phyloP scores from a whole-genome alignment of 140 eudicot genomes.

The Ambrosia hybrid region DNA sequence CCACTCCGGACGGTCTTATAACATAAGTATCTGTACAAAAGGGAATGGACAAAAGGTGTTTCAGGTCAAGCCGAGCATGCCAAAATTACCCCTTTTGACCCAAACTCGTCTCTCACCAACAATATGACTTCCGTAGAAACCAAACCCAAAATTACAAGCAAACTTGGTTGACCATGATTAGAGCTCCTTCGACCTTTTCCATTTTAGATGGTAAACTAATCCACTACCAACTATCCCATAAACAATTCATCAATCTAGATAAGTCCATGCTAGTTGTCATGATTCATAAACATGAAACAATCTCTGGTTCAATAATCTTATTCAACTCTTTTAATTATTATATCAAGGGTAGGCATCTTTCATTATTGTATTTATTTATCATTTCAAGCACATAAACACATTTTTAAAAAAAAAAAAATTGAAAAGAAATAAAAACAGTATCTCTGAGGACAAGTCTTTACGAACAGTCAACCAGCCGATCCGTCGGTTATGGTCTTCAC shows the following conservation, averaged over 20 bases:
- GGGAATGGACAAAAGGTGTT: neutral
- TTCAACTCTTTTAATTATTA: neutral
- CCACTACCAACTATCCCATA: neutral
- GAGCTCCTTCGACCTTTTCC: neutral
- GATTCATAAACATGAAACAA: neutral
- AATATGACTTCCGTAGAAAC: neutral
- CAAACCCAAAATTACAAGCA: neutral
- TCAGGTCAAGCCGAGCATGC: neutral
- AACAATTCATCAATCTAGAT: conserved; percentile 9
- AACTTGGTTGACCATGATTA: neutral
- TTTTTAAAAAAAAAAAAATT: too few relatives aligned
- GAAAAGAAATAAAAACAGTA: too few relatives aligned
- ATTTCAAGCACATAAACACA: neutral
- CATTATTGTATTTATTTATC: neutral
- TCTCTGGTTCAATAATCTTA: neutral
- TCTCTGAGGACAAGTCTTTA: too few relatives aligned
- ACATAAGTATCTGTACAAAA: neutral
- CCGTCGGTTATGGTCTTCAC: conserved; percentile 7
- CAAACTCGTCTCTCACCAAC: neutral
- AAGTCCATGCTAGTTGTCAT: neutral
- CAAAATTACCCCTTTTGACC: neutral
- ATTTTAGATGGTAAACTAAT: neutral
- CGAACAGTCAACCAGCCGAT: too few relatives aligned
- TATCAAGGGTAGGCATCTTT: neutral
- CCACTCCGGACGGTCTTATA: too few relatives aligned